Evolutionary conservation across 2,329 filamentous ascomycete genomes (phyloP).

Genomic region (Cadophora sp.): DNA sequence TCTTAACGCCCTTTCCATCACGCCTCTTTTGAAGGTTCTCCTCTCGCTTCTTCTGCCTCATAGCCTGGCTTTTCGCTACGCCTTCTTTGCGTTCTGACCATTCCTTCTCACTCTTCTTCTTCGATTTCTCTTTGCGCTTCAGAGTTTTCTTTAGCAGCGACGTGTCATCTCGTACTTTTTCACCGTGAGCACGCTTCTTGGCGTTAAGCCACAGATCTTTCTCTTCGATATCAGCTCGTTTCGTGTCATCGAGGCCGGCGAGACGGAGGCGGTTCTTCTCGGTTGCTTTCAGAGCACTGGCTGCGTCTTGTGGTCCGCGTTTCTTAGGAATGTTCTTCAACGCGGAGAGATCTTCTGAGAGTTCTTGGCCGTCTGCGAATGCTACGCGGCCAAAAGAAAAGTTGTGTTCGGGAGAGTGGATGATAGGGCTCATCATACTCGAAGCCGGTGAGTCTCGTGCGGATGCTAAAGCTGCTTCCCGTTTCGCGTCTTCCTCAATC

Average conservation of each 20-base stretch:
- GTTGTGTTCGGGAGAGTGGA: constrained; percentile 65
- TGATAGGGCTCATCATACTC: constrained; percentile 61
- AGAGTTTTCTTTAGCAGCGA: constrained; percentile 89
- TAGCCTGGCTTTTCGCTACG: constrained; percentile 77
- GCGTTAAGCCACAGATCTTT: constrained; percentile 96
- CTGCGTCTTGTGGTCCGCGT: constrained; percentile 84
- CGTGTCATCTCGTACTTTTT: constrained; percentile 87
- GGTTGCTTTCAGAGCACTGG: constrained; percentile 83
- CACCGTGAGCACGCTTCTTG: constrained; percentile 85
- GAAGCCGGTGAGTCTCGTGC: constrained; percentile 64
- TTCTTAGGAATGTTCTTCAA: constrained; percentile 73
- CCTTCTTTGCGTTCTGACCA: constrained; percentile 79
- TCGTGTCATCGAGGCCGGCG: constrained; percentile 75
- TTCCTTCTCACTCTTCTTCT: constrained; percentile 90
- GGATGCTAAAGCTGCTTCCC: constrained; percentile 65
- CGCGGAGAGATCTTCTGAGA: constrained; percentile 72
- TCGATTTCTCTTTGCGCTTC: constrained; percentile 88
- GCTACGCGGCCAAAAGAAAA: constrained; percentile 93
- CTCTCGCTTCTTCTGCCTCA: constrained; percentile 82
- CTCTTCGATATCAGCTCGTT: constrained; percentile 85
- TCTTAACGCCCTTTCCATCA: constrained; percentile 74
- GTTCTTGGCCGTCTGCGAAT: constrained; percentile 83
- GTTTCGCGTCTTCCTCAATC: constrained; percentile 75
- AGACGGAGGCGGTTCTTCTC: constrained; percentile 87
- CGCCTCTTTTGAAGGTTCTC: constrained; percentile 77